Evolutionary conservation across 371 early-diverging fungal species (phyloP), one percentile per base, ranked within the genome.

Genomic region (Actinomortierella wolfii): DNA sequence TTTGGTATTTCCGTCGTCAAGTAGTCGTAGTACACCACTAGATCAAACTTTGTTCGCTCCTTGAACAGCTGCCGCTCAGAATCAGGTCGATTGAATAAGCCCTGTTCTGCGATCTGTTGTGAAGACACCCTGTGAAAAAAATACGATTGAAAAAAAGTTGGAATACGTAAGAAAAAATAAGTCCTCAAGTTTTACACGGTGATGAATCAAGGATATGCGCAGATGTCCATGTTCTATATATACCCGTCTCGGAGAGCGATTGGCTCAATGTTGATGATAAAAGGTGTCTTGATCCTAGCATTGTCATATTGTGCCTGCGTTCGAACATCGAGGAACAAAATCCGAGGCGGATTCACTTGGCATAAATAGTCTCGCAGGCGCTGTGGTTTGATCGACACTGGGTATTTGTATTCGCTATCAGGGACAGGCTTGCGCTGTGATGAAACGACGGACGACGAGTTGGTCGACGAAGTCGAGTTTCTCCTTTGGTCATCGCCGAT

Each of bases 321-420:
- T 26, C 97, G 83, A 17, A 96, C 85, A 78, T 97, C 97, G 52
- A 97, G 62, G n/a, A 97, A 57, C 28, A 97, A 73, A 2, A 96
- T 67, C 4, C 55, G 68, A 55, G 76, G 80, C 25, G 73, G 83
- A 54, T 69, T 61, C 43, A 57, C 66, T 18, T 59, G 68, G 0
- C 43, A 51, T 34, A 89, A 57, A 63, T 81, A 82, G 0, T 68
- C 52, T 2, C 77, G 76, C 0, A 91, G 67, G 15, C 75, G 18
- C 48, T 67, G 51, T 52, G 48, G n/a, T 46, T 55, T 57, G 48
- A 69, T 25, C 52, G 76, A 67, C 73, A 67, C 54, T 53, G 61
- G 78, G 70, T 43, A 59, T 28, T 40, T 3, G 51, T 64, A 53
- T 29, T 58, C 14, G 28, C 47, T 45, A 14, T 55, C 56, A 18